phyloP scores from a whole-genome alignment of 768 basidiomycete species.

The Megacollybia marginata region DNA sequence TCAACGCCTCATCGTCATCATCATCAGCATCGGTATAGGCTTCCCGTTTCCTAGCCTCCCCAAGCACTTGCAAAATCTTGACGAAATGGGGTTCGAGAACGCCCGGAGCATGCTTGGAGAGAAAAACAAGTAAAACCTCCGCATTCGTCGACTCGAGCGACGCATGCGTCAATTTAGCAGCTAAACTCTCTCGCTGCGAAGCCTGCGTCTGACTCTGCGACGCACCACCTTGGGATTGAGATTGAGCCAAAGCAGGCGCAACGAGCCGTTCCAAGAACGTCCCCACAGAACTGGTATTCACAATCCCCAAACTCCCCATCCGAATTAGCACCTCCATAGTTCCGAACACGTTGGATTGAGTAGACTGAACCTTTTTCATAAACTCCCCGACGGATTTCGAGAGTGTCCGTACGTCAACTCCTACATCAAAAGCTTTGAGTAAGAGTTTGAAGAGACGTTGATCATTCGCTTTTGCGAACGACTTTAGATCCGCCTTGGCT shows the following conservation, averaged over 20 bases:
- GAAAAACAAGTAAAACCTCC: conserved; percentile 41
- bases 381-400: neutral
- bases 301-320: too few relatives aligned
- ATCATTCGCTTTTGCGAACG: conserved; percentile 87
- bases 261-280: too few relatives aligned
- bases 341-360: too few relatives aligned
- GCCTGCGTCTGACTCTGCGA: too few relatives aligned
- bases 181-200: too few relatives aligned
- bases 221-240: too few relatives aligned
- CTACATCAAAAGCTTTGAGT: conserved; percentile 74
- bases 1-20: neutral
- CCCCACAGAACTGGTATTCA: too few relatives aligned
- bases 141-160: conserved; percentile 37
- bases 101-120: conserved; percentile 71
- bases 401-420: conserved; percentile 74
- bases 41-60: conserved; percentile 46
- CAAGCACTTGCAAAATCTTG: conserved; percentile 69
- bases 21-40: neutral
- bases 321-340: too few relatives aligned
- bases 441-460: conserved; percentile 78
- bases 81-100: conserved; percentile 68
- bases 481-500: conserved; percentile 67
- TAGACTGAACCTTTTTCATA: too few relatives aligned
- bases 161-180: conserved; percentile 1
- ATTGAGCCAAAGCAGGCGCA: too few relatives aligned